Conservation (phyloP, 345 rosid species). For the Salix viminalis region DNA sequence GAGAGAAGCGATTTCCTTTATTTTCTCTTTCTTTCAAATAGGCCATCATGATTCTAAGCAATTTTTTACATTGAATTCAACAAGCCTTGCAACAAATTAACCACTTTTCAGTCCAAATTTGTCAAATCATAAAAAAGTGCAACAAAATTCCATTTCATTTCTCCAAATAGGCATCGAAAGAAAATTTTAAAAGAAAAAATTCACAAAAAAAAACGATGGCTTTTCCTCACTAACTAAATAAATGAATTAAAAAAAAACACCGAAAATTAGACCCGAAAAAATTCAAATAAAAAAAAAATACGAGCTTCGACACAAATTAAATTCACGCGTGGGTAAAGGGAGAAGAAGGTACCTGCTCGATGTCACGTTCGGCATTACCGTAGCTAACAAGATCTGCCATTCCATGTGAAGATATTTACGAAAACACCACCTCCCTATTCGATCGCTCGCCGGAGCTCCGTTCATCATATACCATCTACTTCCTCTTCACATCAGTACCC, state of each 20-base stretch:
- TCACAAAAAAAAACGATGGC: not conserved
- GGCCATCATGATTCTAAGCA: not conserved
- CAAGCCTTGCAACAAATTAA: not conserved
- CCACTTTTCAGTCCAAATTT: not conserved
- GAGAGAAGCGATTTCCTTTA: not conserved
- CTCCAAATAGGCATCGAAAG: not conserved
- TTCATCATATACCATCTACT: constrained; percentile 59
- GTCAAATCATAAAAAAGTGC: not conserved
- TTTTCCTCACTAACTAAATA: not conserved
- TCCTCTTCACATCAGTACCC: constrained; percentile 16
- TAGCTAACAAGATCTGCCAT: constrained; percentile 98
- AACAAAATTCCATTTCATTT: not conserved
- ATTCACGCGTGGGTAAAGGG: not conserved
- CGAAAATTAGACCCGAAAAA: not conserved
- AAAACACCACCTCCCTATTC: constrained; percentile 63
- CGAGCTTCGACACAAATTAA: not conserved
- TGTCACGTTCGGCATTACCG: constrained; percentile 79
- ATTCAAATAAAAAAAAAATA: not conserved
- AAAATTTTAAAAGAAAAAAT: not conserved
- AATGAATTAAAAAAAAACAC: not conserved
- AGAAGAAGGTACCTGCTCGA: constrained; percentile 56
- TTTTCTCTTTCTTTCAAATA: not conserved
- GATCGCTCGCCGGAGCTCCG: constrained; percentile 77
- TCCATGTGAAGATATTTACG: constrained; percentile 81
- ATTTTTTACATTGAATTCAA: not conserved